These are phyloP conservation scores for Penicillium oxalicum DNA, from an alignment of 2,329 filamentous ascomycete genomes.

Conservation along the genomic window DNA sequence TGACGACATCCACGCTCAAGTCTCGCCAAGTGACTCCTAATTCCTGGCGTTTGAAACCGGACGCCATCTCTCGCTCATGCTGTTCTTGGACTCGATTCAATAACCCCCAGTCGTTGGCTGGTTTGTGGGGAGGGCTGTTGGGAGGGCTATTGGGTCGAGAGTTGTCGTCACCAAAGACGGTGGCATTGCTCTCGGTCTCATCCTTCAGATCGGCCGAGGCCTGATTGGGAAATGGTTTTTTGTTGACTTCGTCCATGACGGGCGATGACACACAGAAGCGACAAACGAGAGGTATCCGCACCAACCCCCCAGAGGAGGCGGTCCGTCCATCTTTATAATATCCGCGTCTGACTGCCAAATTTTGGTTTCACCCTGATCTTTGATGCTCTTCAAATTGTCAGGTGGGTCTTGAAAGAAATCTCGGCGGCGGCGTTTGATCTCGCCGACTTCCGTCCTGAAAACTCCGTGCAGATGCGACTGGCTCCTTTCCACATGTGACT, in stretches of 20 bases:
- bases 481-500: too few species aligned
- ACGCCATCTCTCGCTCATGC: slow-evolving; percentile 41
- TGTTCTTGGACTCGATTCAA: slow-evolving; percentile 45
- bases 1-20: slow-evolving; percentile 57
- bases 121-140: slow-evolving; percentile 15
- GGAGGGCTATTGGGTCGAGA: slow-evolving; percentile 7
- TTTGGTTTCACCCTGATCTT: too few species aligned
- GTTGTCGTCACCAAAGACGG: slow-evolving; percentile 23
- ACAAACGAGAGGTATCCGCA: not conserved
- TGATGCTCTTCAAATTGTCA: too few species aligned
- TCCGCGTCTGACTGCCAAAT: not conserved
- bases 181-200: slow-evolving; percentile 26
- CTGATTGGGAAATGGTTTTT: slow-evolving; percentile 4
- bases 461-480: too few species aligned
- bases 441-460: too few species aligned
- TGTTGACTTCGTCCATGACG: slow-evolving; percentile 8
- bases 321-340: not conserved
- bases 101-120: slow-evolving; percentile 45
- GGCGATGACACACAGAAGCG: not conserved
- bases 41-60: slow-evolving; percentile 45
- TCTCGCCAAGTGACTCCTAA: slow-evolving; percentile 62
- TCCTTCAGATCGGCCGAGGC: slow-evolving; percentile 13
- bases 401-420: too few species aligned
- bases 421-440: too few species aligned
- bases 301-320: not conserved